Base-by-base conservation (phyloP, 2,329 filamentous ascomycete genomes). In the Ceratocystis albifundus region DNA sequence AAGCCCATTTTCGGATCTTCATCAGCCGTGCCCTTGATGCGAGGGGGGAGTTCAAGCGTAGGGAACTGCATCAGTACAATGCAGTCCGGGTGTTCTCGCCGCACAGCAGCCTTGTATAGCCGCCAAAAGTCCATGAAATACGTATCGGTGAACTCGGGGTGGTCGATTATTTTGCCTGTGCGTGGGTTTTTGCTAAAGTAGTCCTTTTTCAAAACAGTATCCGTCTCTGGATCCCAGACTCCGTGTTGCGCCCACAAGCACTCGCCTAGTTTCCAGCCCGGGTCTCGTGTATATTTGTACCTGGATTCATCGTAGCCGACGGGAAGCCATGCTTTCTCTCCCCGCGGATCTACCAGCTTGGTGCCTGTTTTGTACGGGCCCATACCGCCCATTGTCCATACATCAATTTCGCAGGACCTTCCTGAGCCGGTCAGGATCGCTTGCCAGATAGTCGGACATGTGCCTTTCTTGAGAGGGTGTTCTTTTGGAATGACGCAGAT, bases 231-330 rank as follows among this genome's bases (percentile, higher is more conserved):
- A 72, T 99, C 90, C 94, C 94, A 99, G 4, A 99, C 85, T 0
- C 92, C 93, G 74, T 99, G 92, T 73, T 96, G 93, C 2, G 94
- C 93, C 94, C 94, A 99, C 50, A 99, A 75, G 72, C 94, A 97
- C 75, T 95, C 85, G n/a, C 94, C 94, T 20, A 99, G 78, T 74
- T 87, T 92, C 94, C 94, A 99, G 6, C 81, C 87, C 0, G 88
- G 82, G 72, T 96, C 90, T 70, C 94, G 84, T 73, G 88, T 91
- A 86, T 90, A 99, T 45, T 90, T 90, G 74, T 99, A 99, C 69
- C 85, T 84, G 12, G 84, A 86, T 20, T 68, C 67, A 70, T 99
- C 94, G 73, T 93, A 90, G 67, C 85, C 86, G n/a, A 79, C 78
- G 1, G 90, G 85, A 28, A 99, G 76, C 94, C 94, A 99, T 0